Evolutionary conservation across 495 filamentous ascomycete genomes (phyloP).

Genomic region (Neurospora tetraspora): DNA sequence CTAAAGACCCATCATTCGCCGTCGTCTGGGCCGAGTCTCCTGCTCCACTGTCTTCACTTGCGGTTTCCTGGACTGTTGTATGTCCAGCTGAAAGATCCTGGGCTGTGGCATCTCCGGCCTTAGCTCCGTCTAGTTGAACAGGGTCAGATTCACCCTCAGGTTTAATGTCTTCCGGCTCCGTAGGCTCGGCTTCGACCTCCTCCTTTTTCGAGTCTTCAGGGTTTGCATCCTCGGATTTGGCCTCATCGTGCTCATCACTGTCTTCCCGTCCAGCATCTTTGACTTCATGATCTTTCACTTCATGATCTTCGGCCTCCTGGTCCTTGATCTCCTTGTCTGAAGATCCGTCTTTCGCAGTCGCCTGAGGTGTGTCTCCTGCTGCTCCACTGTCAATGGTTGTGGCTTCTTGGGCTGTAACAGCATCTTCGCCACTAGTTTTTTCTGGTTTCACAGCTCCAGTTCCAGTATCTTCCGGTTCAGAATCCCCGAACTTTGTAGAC

Average conservation of each 20-base stretch:
- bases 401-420: background rate
- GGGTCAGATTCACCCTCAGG: background rate
- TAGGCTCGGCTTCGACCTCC: background rate
- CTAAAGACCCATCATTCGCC: too few species aligned
- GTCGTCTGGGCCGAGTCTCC: background rate
- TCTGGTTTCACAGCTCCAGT: background rate
- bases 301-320: background rate
- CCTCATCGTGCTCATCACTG: background rate
- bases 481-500: background rate
- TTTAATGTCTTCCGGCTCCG: background rate
- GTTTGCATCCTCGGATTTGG: background rate
- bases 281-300: background rate
- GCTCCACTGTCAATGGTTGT: background rate
- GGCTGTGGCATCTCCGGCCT: background rate
- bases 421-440: background rate
- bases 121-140: background rate
- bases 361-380: background rate
- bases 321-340: background rate
- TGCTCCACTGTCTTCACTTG: background rate
- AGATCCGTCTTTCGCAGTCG: background rate
- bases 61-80: background rate
- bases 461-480: background rate
- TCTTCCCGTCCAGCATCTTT: background rate
- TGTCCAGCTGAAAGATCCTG: background rate
- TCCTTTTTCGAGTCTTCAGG: background rate